Base-by-base conservation (phyloP, 805 yeast species). In the Komagataella phaffii region DNA sequence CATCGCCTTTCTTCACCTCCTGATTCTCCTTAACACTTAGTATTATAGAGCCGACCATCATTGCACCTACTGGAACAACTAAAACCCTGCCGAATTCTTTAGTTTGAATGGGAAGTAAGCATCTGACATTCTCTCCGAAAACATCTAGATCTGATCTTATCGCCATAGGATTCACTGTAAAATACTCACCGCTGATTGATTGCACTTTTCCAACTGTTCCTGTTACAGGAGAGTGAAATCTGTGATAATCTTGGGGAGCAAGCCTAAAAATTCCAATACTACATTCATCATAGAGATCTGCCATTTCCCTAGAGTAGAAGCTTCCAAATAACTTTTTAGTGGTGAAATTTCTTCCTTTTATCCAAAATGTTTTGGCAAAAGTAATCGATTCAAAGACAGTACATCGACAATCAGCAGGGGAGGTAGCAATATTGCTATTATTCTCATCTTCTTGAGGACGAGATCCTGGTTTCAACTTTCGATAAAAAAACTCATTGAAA, bases 121-220 rank as follows among this genome's bases (percentile, higher is more conserved):
- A 82, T 45, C 98, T 73, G 1, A 87, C 81, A 60, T 91, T 91
- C 59, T 90, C 97, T 7, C 97, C 96, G 67, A 80, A 93, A 1
- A 91, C 97, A 64, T 91, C 98, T 52, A 91, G 67, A 8, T 80
- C 78, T 2, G 95, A 85, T 52, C 98, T 68, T 40, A 93, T 78
- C 0, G 98, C 98, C 98, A 91, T 91, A 1, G 98, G 98, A 61
- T 91, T 91, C 17, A 91, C 99, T 0, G 98, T 91, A 63, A 88
- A 91, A 63, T 91, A 91, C 59, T 89, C 93, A 0, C 98, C 99
- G 43, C 81, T 85, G 36, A 91, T 85, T 57, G 72, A 75, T 48
- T 72, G 72, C 14, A 91, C 82, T 53, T 78, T 72, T 1, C 85
- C 85, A 40, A 93, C 66, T 0, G 62, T 62, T 2, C 97, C 98